Evolutionary conservation across 2,329 filamentous ascomycete genomes (phyloP), one percentile per base, ranked within the genome.

Genomic region (Hymenoscyphus infarciens): DNA sequence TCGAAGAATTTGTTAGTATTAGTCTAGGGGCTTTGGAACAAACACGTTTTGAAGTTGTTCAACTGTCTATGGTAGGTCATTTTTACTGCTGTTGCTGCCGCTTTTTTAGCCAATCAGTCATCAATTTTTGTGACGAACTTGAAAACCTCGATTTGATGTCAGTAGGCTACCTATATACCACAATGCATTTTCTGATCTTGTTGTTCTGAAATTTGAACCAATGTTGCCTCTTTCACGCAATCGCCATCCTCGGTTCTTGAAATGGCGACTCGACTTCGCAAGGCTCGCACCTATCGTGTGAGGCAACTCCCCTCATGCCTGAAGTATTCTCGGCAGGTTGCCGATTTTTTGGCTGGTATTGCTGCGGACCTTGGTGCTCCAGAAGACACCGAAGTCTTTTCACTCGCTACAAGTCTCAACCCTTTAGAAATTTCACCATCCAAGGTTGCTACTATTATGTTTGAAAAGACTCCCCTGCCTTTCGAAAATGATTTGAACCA

Each of bases 391-490:
- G 10, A 45, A 27, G 56, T 58, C 3, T 58, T 42, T 39, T 58
- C 56, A 1, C n/a, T 58, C 8, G 56, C 56, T 3, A 58, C 56
- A 11, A 58, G 13, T 11, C 35, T 58, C 5, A 58, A 58, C 25
- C 35, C 56, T 1, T 15, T 35, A 31, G 56, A 57, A 19, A 38
- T 39, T 16, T 33, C 56, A n/a, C 56, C 31, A 2, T 38, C 56
- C 19, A 57, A 57, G 33, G 35, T 57, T n/a, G 56, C 56, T 22
- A 57, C 56, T 11, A 11, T 57, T 6, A 57, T 38, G 56, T 57
- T 57, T 39, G n/a, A 57, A 8, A 15, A 35, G n/a, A 22, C 25
- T 42, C 56, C 56, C 25, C 19, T 0, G 2, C 56, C 25, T 25
- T 38, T 57, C 10, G 31, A 57, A 33, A 35, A 57, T 39, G 56